Percentiles rank a stretch among this genome's conserved stretches.
Conservation (phyloP, 768 basidiomycete species). For the Pluteus cervinus region DNA sequence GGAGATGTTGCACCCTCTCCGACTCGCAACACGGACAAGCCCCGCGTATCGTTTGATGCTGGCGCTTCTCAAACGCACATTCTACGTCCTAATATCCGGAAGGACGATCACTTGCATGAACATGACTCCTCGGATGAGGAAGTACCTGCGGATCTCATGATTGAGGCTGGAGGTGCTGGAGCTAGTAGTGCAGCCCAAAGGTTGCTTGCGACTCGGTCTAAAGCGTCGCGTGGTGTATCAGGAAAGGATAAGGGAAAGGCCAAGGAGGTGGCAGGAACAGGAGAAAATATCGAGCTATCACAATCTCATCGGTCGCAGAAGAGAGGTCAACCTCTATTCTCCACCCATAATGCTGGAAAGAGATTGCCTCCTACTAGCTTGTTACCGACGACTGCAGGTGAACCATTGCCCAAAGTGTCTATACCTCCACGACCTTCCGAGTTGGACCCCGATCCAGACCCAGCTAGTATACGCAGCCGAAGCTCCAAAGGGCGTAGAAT, state of each 20-base stretch:
- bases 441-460: constrained; percentile 36
- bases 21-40: constrained; percentile 39
- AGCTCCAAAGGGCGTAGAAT: too few species aligned
- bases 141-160: constrained; percentile 81
- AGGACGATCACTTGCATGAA: constrained; percentile 54
- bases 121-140: constrained; percentile 74
- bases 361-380: constrained; percentile 35
- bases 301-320: constrained; percentile 13
- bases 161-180: constrained; percentile 63
- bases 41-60: constrained; percentile 53
- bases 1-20: too few species aligned
- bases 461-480: too few species aligned
- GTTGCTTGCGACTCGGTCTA: constrained; percentile 22
- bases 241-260: constrained; percentile 16
- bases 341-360: constrained; percentile 36
- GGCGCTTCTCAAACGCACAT: constrained; percentile 49
- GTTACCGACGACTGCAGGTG: constrained; percentile 26
- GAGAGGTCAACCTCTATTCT: constrained; percentile 48
- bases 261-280: too few species aligned
- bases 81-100: constrained; percentile 67
- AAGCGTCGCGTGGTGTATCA: constrained; percentile 12
- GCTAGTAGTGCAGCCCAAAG: too few species aligned
- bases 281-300: constrained; percentile 16
- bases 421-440: constrained; percentile 66
- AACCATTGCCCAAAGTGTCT: constrained; percentile 31